Percentiles rank a stretch among this genome's conserved stretches.
Conservation (phyloP, 73 alveolate species). For the Paramecium sonneborni region DNA sequence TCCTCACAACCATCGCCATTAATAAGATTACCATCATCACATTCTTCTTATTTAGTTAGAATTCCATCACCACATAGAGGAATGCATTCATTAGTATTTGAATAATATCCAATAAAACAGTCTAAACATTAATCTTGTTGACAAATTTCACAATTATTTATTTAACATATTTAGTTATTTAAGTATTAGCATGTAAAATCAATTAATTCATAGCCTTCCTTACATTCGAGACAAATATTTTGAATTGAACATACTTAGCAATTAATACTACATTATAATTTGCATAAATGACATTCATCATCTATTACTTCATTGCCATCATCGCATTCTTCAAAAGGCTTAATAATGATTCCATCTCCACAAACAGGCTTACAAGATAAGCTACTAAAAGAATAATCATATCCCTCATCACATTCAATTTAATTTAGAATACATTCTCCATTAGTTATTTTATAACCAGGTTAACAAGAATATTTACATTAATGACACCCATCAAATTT, state of each 20-base stretch:
- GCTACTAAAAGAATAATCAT: background rate
- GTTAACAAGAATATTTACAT: background rate
- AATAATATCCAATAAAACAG: background rate
- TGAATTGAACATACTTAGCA: background rate
- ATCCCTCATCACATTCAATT: background rate
- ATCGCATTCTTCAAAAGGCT: background rate
- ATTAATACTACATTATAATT: background rate
- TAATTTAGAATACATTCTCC: background rate
- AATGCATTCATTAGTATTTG: background rate
- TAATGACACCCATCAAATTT: background rate
- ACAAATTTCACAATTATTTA: background rate
- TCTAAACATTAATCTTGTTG: background rate
- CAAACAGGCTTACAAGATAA: background rate
- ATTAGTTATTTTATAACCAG: background rate
- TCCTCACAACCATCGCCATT: slow-evolving; percentile 18
- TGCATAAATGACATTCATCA: background rate
- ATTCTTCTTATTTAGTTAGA: background rate
- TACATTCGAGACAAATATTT: background rate
- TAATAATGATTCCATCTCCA: background rate
- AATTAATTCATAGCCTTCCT: background rate
- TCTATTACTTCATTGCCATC: background rate
- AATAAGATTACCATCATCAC: background rate
- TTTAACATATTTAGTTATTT: background rate
- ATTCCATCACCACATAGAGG: background rate
- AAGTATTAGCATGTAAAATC: background rate